Evolutionary conservation across 2,329 filamentous ascomycete species (phyloP), one percentile per base, ranked within the genome.

Genomic region (Monosporascus ibericus): DNA sequence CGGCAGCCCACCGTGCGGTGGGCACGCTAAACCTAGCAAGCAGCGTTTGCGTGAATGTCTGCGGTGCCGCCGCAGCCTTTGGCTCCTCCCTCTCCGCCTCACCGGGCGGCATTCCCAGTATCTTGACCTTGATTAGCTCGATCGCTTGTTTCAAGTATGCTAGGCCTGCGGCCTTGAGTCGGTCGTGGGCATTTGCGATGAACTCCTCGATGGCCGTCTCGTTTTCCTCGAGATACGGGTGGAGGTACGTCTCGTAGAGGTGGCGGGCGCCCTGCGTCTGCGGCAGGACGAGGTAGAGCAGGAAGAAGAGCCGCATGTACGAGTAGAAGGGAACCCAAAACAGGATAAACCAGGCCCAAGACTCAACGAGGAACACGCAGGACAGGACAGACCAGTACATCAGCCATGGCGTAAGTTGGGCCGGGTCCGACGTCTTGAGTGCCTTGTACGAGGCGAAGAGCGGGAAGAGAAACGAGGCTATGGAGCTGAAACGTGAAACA

Each of bases 301-400:
- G 84, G 72, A 94, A 87, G 66, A 86, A 76, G 51, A 96, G 82
- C 59, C 94, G 90, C 64, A 96, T 77, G 81, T 92, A 96, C 61
- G 89, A 82, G 74, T 96, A 99, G 71, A 97, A 95, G 2, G 94
- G 94, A 38, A 97, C 76, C 90, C 91, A 97, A 68, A 80, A 80
- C 47, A 97, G 80, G 65, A 97, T 85, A 73, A 92, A 96, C 63
- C 86, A 84, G 52, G 88, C 85, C 82, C 91, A 95, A 47, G 87
- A 92, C 74, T 97, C 94, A 71, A 85, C 82, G 56, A 94, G 81
- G 52, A 92, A 78, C 63, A 86, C 83, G 68, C 89, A 86, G 55
- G 89, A 88, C 59, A 96, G 82, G 24, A 96, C 90, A 55, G 96
- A 90, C 88, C 92, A 99, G 80, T 97, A 99, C 88, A 97, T 97